A percentile compares a stretch with the other conserved stretches of the same genome.
Evolutionary conservation across 495 filamentous ascomycete species (phyloP).

Genomic region (Penicillium canariense): DNA sequence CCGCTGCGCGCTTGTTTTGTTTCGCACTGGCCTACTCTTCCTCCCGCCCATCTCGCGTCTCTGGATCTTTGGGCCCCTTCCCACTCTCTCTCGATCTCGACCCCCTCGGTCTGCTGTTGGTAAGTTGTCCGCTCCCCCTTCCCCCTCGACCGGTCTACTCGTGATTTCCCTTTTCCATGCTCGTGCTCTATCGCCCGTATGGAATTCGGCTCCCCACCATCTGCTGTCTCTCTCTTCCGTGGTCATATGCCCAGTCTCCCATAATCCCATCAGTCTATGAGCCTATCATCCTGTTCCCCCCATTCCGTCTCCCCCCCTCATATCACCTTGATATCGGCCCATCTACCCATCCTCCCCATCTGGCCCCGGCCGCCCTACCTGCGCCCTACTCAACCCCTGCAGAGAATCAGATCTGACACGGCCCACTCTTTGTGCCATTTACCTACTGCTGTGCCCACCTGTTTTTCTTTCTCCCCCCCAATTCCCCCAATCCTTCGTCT

Average conservation of each 20-base stretch:
- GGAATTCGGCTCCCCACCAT: no score
- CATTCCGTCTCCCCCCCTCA: neutral
- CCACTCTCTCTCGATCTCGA: constrained; percentile 6
- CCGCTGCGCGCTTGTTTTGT: constrained; percentile 23
- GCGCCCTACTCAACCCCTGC: constrained; percentile 29
- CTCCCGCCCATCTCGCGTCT: constrained; percentile 1
- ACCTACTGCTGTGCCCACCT: constrained; percentile 19
- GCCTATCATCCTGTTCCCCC: neutral
- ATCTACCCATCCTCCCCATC: neutral
- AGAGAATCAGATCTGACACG: constrained; percentile 31
- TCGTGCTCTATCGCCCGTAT: no score
- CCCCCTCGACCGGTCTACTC: neutral
- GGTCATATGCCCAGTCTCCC: no score
- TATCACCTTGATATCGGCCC: no score
- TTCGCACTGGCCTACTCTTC: constrained; percentile 12
- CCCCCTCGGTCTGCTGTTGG: neutral
- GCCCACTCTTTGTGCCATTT: constrained; percentile 31
- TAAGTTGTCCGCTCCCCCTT: neutral
- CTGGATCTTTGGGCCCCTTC: neutral
- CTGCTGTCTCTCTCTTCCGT: no score
- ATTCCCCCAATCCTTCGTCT: constrained; percentile 10
- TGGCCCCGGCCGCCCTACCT: neutral
- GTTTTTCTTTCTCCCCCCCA: constrained; percentile 18
- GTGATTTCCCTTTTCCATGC: neutral
- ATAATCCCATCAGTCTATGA: neutral